A percentile compares a stretch with the other conserved stretches of the same genome.
phyloP scores from a whole-genome alignment of 2,329 filamentous ascomycete genomes.

The Neoscytalidium dimidiatum region DNA sequence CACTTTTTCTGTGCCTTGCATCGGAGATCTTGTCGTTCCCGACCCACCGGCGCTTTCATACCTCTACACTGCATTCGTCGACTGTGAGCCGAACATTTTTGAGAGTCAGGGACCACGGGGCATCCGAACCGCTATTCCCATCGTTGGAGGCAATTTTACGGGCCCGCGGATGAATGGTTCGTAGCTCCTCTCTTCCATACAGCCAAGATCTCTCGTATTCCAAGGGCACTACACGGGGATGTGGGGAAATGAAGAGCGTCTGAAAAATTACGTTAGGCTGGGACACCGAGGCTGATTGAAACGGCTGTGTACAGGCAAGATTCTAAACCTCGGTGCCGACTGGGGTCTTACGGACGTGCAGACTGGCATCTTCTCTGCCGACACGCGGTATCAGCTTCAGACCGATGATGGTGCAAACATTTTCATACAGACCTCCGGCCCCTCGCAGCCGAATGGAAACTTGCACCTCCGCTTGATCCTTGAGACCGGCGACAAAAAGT shows the following conservation, averaged over 20 bases:
- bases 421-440: slow-evolving; percentile 36
- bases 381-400: slow-evolving; percentile 39
- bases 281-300: background rate
- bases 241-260: too few species aligned
- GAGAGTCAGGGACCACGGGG: slow-evolving; percentile 27
- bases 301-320: slow-evolving; percentile 28
- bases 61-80: slow-evolving; percentile 31
- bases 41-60: slow-evolving; percentile 26
- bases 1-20: background rate
- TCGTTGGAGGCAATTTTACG: slow-evolving; percentile 34
- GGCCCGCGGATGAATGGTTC: slow-evolving; percentile 27
- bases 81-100: slow-evolving; percentile 28
- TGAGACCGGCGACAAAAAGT: slow-evolving; percentile 36
- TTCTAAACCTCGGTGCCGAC: slow-evolving; percentile 40
- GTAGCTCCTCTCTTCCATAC: background rate
- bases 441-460: slow-evolving; percentile 28
- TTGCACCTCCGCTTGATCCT: slow-evolving; percentile 36
- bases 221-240: too few species aligned
- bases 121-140: slow-evolving; percentile 31
- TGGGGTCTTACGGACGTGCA: slow-evolving; percentile 36
- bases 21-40: background rate
- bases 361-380: slow-evolving; percentile 33
- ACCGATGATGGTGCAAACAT: slow-evolving; percentile 39
- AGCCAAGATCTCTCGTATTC: too few species aligned
- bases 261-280: background rate